Evolutionary conservation across 495 filamentous ascomycete genomes (phyloP), one percentile per base, ranked within the genome.

Genomic region (Xylaria cubensis): DNA sequence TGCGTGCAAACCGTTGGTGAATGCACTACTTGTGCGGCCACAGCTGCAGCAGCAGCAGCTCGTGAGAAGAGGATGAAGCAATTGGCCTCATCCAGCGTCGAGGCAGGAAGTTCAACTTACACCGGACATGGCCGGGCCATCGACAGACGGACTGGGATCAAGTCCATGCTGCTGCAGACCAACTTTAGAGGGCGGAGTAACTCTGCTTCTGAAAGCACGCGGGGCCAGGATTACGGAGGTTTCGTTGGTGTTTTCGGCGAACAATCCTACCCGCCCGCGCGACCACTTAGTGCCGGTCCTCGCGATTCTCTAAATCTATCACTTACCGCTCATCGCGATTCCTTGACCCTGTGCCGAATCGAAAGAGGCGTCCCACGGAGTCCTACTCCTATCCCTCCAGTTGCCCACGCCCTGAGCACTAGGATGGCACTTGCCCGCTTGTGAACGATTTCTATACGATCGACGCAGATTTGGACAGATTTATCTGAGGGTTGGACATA

Each of bases 1-100:
- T 39, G 61, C 15, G 59, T 79, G 19, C 75, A 77, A 64, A 58
- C 56, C 4, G 75, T 79, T 12, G 77, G 77, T n/a, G 72, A 75
- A 19, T 79, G 77, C 42, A 41, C 41, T 15, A 74, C 66, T 24
- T 79, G 77, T 58, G 71, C 68, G 19, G 77, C 74, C 39, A 67
- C 67, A 15, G 34, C 29, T 1, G 58, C 34, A 3, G 34, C 29
- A 2, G 58, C 32, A 7, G 58, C 32, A 7, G 50, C 50, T 12
- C 32, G 21, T 15, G 58, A 71, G 48, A 64, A 29, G 7, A 21
- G 63, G 10, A 34, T 41, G 36, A 72, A 63, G 24, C 50, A 66
- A 21, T 9, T 39, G 34, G 34, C 58, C 24, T 26, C 29, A 19
- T 29, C 51, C 17, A 32, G 24, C 29, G 10, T 26, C 1, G 69